A percentile compares a stretch with the other conserved stretches of the same genome.
Conservation (phyloP, 805 yeast species). For the Maudiozyma turicensis region DNA sequence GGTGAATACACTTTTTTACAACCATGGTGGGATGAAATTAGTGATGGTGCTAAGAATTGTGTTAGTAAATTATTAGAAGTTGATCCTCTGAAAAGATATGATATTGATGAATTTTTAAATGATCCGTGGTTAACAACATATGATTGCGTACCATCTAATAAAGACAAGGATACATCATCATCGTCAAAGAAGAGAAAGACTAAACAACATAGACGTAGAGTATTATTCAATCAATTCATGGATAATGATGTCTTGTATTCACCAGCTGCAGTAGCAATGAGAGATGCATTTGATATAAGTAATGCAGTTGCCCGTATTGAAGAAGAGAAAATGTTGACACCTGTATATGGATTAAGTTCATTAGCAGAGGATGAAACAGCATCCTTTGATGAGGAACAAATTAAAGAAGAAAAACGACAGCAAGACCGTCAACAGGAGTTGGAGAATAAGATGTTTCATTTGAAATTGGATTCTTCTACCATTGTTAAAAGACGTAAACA, state of each 20-base stretch:
- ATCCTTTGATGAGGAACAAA: background rate
- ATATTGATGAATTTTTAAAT: conserved; percentile 52
- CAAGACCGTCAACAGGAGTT: conserved; percentile 2
- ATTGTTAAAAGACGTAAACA: conserved; percentile 33
- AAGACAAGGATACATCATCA: conserved; percentile 13
- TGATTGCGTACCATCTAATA: conserved; percentile 9
- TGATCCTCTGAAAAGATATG: conserved; percentile 58
- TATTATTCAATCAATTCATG: conserved; percentile 7
- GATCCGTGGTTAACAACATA: conserved; percentile 57
- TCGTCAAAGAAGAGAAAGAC: conserved; percentile 4
- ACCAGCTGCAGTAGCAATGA: conserved; percentile 71
- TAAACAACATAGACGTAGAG: background rate
- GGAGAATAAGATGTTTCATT: conserved; percentile 27
- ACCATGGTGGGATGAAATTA: conserved; percentile 88
- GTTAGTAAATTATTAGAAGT: conserved; percentile 58
- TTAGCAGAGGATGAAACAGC: conserved; percentile 6
- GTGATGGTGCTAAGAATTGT: conserved; percentile 58
- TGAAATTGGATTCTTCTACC: conserved; percentile 31
- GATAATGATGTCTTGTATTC: conserved; percentile 35
- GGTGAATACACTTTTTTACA: conserved; percentile 66
- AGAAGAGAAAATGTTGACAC: conserved; percentile 36
- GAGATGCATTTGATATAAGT: conserved; percentile 79
- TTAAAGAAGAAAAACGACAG: background rate
- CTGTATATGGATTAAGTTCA: background rate
- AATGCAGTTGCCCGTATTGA: conserved; percentile 79